Percentiles rank a stretch among this genome's conserved stretches.
phyloP scores from a whole-genome alignment of 805 yeast species.

The Yamadazyma ubonensis region DNA sequence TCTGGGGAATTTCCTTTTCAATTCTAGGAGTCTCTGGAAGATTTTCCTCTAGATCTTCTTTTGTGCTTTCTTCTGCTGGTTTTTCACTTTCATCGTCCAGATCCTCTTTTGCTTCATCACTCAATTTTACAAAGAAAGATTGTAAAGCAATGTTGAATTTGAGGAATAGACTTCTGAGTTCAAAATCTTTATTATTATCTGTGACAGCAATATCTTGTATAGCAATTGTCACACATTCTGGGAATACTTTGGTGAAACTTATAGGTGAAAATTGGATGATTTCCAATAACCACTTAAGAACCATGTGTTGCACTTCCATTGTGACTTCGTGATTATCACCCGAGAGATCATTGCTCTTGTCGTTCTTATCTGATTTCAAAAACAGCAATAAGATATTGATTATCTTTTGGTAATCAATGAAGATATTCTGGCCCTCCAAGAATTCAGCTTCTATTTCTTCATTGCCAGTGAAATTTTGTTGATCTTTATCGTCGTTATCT shows the following conservation, averaged over 20 bases:
- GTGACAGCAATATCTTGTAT: conserved; percentile 42
- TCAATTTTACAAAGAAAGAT: conserved; percentile 30
- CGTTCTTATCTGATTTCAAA: conserved; percentile 49
- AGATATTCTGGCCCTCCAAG: conserved; percentile 65
- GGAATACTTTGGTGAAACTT: conserved; percentile 70
- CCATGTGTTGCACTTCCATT: conserved; percentile 70
- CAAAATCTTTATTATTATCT: conserved; percentile 37
- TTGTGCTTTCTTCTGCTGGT: conserved; percentile 22
- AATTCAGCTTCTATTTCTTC: conserved; percentile 40
- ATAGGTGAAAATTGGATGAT: conserved; percentile 71
- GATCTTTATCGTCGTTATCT: conserved; percentile 11
- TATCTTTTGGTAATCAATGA: conserved; percentile 74
- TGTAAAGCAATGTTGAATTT: conserved; percentile 36
- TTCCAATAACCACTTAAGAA: conserved; percentile 78
- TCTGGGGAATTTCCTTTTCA: conserved; percentile 8
- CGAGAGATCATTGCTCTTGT: conserved; percentile 25
- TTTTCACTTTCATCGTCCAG: conserved; percentile 44
- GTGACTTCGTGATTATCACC: conserved; percentile 39
- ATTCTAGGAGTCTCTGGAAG: conserved; percentile 2
- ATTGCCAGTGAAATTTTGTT: no score
- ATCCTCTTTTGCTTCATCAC: conserved; percentile 18
- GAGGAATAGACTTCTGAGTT: conserved; percentile 35
- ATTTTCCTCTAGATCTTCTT: conserved; percentile 1
- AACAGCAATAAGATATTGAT: conserved; percentile 81
- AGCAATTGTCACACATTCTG: conserved; percentile 69